Base-by-base conservation (phyloP, 2,329 filamentous ascomycete genomes). In the Xylariales sp. region DNA sequence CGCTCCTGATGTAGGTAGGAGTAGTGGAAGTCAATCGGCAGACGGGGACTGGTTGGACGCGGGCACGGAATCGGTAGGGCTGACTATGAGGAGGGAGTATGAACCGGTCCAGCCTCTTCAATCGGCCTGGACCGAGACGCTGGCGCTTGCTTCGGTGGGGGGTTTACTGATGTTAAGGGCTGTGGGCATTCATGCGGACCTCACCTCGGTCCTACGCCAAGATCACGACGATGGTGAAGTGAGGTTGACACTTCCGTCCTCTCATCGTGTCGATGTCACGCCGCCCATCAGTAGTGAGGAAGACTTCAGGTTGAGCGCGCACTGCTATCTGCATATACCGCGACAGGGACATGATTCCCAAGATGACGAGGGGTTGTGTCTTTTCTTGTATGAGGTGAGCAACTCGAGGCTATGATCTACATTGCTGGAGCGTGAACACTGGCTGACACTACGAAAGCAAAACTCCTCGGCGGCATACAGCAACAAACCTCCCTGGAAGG, bases 381-480 rank as follows among this genome's bases (percentile, higher is more conserved):
- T 72, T 31, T 76, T 78, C 51, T 55, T 78, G 15, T 79, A 73
- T 49, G 70, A 79, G 63, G 74, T 78, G 52, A 43, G 66, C 25
- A n/a, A n/a, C n/a, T n/a, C n/a, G n/a, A n/a, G n/a, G n/a, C n/a
- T n/a, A n/a, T n/a, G n/a, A n/a, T n/a, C n/a, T n/a, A n/a, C n/a
- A n/a, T n/a, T n/a, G n/a, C n/a, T n/a, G n/a, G n/a, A n/a, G n/a
- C n/a, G n/a, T n/a, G n/a, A n/a, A n/a, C n/a, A n/a, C n/a, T n/a
- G n/a, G n/a, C n/a, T n/a, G n/a, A n/a, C n/a, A n/a, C n/a, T n/a
- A 27, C 28, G 27, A 9, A 41, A 76, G 71, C 70, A 74, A 53
- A 72, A 71, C 50, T 60, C 62, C 7, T 66, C 66, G 7, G 54
- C 62, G 19, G 47, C 54, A 15, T 59, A 61, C 31, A 53, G 50